Conservation (phyloP, 2,329 filamentous ascomycete species). For the Taxawa tesnikishii region DNA sequence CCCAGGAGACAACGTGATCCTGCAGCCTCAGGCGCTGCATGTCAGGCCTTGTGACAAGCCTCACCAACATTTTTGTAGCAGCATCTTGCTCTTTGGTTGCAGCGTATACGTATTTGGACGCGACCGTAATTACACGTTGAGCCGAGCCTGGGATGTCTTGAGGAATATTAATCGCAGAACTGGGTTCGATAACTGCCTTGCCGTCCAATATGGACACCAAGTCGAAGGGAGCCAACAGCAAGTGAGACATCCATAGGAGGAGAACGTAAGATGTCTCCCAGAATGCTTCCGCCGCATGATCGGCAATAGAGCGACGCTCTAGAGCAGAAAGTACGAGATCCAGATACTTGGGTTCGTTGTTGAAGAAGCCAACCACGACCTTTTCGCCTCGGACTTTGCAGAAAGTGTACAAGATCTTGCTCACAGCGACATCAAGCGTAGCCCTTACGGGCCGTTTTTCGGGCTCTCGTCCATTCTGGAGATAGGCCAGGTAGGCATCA, state of each 20-base stretch:
- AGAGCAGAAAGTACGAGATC: constrained; percentile 68
- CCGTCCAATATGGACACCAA: constrained; percentile 64
- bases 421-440: constrained; percentile 55
- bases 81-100: constrained; percentile 83
- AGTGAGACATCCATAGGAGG: constrained; percentile 59
- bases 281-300: constrained; percentile 7
- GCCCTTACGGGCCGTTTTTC: constrained; percentile 1
- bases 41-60: constrained; percentile 71
- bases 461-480: constrained; percentile 26
- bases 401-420: constrained; percentile 71
- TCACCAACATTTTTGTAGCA: constrained; percentile 69
- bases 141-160: constrained; percentile 56
- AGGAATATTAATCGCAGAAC: constrained; percentile 44
- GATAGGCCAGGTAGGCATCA: constrained; percentile 59
- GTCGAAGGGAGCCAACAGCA: constrained; percentile 68
- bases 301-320: constrained; percentile 40
- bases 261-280: constrained; percentile 90
- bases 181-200: constrained; percentile 31
- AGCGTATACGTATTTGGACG: constrained; percentile 56
- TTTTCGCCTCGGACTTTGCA: constrained; percentile 94
- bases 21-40: constrained; percentile 72
- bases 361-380: constrained; percentile 80
- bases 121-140: constrained; percentile 56
- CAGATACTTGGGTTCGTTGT: constrained; percentile 76
- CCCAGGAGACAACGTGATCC: constrained; percentile 56